Percentiles rank a stretch among this genome's conserved stretches.
phyloP scores from a whole-genome alignment of 1,139 yeast genomes.

The Suhomyces bolitotheri region DNA sequence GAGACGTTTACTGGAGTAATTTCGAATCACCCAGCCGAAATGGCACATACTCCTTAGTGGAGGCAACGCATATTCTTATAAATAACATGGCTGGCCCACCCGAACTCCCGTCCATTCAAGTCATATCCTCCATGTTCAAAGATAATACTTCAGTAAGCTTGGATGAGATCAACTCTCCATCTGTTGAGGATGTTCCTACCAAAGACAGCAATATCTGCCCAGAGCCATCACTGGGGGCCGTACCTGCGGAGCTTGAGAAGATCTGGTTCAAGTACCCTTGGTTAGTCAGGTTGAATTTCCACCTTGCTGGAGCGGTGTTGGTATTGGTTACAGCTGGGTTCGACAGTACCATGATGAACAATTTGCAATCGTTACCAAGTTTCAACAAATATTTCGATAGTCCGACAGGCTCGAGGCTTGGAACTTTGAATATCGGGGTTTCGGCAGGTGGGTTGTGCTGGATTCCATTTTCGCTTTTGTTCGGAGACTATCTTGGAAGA shows the following conservation, averaged over 20 bases:
- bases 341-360: constrained; percentile 24
- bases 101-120: not conserved
- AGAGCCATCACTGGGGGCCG: no score
- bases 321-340: constrained; percentile 15
- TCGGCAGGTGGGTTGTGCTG: constrained; percentile 24
- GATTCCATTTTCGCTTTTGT: constrained; percentile 30
- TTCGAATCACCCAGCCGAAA: no score
- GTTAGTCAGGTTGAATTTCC: constrained; percentile 5
- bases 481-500: constrained; percentile 51
- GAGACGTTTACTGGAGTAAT: not conserved
- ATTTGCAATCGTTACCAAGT: constrained; percentile 19
- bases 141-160: not conserved
- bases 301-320: constrained; percentile 5
- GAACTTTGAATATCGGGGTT: constrained; percentile 22
- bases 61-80: no score
- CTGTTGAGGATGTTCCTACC: no score
- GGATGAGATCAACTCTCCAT: not conserved
- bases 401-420: constrained; percentile 20
- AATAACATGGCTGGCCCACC: not conserved
- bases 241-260: constrained; percentile 6
- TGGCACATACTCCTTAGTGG: no score
- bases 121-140: not conserved
- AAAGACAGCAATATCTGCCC: no score
- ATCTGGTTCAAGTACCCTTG: constrained; percentile 6
- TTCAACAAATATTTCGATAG: constrained; percentile 20